These are phyloP conservation scores for Xerocomellus chrysenteron DNA, from an alignment of 768 basidiomycete species.

Conservation along the genomic window DNA sequence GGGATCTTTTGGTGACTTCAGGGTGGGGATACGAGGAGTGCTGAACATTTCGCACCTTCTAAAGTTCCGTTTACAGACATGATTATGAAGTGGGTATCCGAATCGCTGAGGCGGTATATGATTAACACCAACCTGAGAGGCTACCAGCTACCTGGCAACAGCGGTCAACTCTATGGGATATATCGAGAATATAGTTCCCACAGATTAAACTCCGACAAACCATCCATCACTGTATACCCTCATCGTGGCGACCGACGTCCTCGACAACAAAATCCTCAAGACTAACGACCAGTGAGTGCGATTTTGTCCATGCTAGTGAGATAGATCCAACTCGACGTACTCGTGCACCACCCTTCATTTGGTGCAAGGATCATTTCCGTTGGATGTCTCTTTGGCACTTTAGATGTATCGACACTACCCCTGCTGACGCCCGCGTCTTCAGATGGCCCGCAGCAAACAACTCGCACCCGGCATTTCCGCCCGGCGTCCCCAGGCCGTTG, in stretches of 20 bases:
- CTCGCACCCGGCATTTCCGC: conserved; percentile 77
- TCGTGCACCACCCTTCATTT: not conserved
- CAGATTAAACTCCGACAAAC: conserved; percentile 24
- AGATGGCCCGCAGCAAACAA: conserved; percentile 89
- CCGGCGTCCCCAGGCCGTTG: conserved; percentile 78
- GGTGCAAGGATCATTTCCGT: conserved; percentile 15
- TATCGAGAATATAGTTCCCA: conserved; percentile 27
- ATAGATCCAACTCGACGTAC: not conserved
- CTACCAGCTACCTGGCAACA: too few species aligned
- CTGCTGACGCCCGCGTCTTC: conserved; percentile 24
- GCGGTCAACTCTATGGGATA: not conserved
- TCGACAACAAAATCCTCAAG: conserved; percentile 42
- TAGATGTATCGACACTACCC: conserved; percentile 35
- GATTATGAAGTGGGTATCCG: conserved; percentile 24
- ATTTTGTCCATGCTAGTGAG: conserved; percentile 19
- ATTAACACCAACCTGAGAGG: not conserved
- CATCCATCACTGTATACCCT: conserved; percentile 12
- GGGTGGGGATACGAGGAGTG: not conserved
- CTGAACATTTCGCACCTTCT: conserved; percentile 24
- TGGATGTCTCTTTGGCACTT: conserved; percentile 33
- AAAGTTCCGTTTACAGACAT: conserved; percentile 21
- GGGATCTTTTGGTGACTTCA: conserved; percentile 41
- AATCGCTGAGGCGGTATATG: conserved; percentile 5
- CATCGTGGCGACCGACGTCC: conserved; percentile 26
- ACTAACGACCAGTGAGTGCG: conserved; percentile 41